Conservation (phyloP, 441 rosid species). For the Pelargonium australe region DNA sequence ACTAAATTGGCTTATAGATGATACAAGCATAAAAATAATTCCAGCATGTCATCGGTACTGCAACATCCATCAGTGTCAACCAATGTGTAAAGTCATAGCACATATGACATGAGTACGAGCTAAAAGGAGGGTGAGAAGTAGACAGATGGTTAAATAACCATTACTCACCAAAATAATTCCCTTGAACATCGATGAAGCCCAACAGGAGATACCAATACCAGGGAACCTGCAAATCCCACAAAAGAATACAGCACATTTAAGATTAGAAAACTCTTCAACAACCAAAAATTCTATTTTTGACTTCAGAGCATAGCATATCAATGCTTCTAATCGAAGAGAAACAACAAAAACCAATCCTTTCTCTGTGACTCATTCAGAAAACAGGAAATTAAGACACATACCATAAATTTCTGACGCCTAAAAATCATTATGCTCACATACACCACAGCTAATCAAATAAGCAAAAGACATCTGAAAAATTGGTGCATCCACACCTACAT, state of each 20-base stretch:
- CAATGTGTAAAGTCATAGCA: background rate
- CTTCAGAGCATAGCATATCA: background rate
- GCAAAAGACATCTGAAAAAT: background rate
- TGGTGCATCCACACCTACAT: background rate
- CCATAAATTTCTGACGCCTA: background rate
- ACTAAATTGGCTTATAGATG: background rate
- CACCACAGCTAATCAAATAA: background rate
- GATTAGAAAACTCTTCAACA: background rate
- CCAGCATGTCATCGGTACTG: background rate
- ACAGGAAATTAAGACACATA: background rate
- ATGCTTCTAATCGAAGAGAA: background rate
- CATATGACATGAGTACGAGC: too few relatives aligned
- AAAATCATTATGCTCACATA: background rate
- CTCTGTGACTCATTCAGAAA: background rate
- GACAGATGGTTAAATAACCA: background rate
- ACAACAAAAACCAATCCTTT: background rate
- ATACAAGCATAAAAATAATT: background rate
- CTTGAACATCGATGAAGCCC: conserved; percentile 56
- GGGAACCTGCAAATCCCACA: conserved; percentile 24
- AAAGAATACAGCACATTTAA: background rate
- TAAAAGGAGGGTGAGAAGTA: background rate
- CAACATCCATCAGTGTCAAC: too few relatives aligned
- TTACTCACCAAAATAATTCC: conserved; percentile 10
- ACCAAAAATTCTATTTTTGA: background rate
- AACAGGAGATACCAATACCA: conserved; percentile 67